Base-by-base conservation (phyloP, 805 yeast species). In the Brettanomyces nanus region DNA sequence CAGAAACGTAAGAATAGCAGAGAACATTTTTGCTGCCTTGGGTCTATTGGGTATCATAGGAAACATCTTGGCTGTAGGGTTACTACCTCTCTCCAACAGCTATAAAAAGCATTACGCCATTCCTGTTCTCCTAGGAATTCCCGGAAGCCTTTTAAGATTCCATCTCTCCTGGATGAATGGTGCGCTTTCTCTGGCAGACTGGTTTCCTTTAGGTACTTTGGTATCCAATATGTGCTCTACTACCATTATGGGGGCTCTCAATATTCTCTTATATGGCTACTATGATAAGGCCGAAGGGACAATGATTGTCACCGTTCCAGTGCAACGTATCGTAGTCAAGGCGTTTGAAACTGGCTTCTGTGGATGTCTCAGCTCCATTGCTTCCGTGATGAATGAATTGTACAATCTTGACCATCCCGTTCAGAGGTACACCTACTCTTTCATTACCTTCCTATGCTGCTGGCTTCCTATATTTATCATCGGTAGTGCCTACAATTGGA, bases 331-430 rank as follows among this genome's bases (percentile, higher is more conserved):
- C 11, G 55, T 47, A 6, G 11, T 63, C 33, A 33, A 38, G 14
- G 60, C 51, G 3, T 36, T 58, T 10, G 49, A 34, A 19, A 35
- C 43, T n/a, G 63, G 56, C 6, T 54, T 55, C 41, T 52, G 56
- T 35, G 63, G 61, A 1, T 37, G 52, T 3, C 36, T 53, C 21
- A 53, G 55, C 22, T 55, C 96, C 0, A 73, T 85, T 28, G 79
- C 90, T 39, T 82, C 95, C 1, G 81, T 86, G 47, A 68, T 83
- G 6, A 76, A 71, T 30, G 97, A 87, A 54, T 56, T 85, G 28
- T 65, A 46, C 38, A 38, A 37, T n/a, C 19, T 52, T 3, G 33
- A 45, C 33, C 58, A 29, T 40, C 53, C 39, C 37, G 65, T 4
- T 28, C 51, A 13, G 43, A 61, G 41, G 59, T 70, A 76, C 38